A percentile compares a stretch with the other conserved stretches of the same genome.
Evolutionary conservation across 2,329 filamentous ascomycete species (phyloP).

Genomic region (Apiospora koreana): DNA sequence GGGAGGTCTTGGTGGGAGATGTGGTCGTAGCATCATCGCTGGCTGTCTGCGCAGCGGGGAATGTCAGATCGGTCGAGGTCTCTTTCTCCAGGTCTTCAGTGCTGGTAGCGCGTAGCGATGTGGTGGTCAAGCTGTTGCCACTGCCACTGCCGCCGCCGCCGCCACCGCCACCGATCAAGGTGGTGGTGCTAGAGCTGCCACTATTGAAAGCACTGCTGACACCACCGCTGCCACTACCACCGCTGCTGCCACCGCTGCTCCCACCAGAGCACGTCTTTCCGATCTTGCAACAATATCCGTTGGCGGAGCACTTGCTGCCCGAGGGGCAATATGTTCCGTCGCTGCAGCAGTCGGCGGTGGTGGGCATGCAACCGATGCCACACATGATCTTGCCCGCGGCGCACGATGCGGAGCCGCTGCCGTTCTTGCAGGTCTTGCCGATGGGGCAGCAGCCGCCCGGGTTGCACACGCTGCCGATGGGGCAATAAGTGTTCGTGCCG

Average conservation of each 20-base stretch:
- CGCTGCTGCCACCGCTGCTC: constrained; percentile 15
- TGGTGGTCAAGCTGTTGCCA: too few species aligned
- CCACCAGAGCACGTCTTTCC: constrained; percentile 17
- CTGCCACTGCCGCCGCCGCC: background rate
- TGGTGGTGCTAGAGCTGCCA: background rate
- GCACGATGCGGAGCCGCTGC: constrained; percentile 18
- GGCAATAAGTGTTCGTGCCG: constrained; percentile 25
- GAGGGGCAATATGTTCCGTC: constrained; percentile 25
- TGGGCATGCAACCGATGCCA: constrained; percentile 25
- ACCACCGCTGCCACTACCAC: constrained; percentile 10
- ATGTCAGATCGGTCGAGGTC: background rate
- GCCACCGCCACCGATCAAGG: constrained; percentile 1
- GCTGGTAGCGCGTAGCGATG: background rate
- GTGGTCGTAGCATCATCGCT: background rate
- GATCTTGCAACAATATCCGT: constrained; percentile 18
- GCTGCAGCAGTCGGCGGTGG: constrained; percentile 24
- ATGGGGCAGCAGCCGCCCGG: constrained; percentile 25
- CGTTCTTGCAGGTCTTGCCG: constrained; percentile 21
- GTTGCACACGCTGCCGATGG: constrained; percentile 22
- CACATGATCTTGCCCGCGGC: constrained; percentile 19
- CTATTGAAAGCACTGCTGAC: background rate
- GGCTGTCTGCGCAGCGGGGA: background rate
- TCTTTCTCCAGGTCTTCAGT: background rate
- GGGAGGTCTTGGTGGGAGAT: background rate
- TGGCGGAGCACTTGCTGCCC: constrained; percentile 24